These are phyloP conservation scores for Clathrus columnatus DNA, from an alignment of 768 basidiomycete genomes.

Conservation along the genomic window DNA sequence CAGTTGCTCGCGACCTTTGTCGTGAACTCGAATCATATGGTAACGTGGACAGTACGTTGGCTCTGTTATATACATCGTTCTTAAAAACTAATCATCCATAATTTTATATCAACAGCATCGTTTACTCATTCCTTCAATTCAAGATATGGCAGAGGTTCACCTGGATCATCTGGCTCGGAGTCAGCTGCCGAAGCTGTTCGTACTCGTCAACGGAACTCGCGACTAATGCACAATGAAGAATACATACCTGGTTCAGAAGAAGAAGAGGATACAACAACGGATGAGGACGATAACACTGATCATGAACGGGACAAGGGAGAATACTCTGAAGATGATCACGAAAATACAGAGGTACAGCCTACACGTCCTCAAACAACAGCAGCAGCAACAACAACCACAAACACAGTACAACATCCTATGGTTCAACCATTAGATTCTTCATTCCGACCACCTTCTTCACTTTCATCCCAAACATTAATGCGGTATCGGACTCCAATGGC, in stretches of 20 bases:
- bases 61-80: background rate
- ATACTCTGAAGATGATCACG: slow-evolving; percentile 19
- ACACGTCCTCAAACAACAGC: slow-evolving; percentile 28
- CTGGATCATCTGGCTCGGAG: slow-evolving; percentile 50
- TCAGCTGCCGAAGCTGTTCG: slow-evolving; percentile 16
- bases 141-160: slow-evolving; percentile 50
- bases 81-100: background rate
- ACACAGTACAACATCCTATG: too few species aligned
- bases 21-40: slow-evolving; percentile 70
- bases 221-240: slow-evolving; percentile 13
- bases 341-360: slow-evolving; percentile 28
- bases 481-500: slow-evolving; percentile 73
- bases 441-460: slow-evolving; percentile 61
- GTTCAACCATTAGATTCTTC: slow-evolving; percentile 3
- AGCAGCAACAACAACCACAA: too few species aligned
- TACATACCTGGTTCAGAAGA: slow-evolving; percentile 16
- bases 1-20: slow-evolving; percentile 63
- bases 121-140: slow-evolving; percentile 2
- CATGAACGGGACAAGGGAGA: slow-evolving; percentile 39
- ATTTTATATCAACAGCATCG: background rate
- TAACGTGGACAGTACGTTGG: slow-evolving; percentile 53
- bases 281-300: slow-evolving; percentile 30
- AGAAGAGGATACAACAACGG: slow-evolving; percentile 25
- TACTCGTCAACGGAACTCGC: background rate
- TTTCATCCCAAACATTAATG: slow-evolving; percentile 45